Evolutionary conservation across 805 yeast species (phyloP).

Genomic region (Yamadazyma philogaea): DNA sequence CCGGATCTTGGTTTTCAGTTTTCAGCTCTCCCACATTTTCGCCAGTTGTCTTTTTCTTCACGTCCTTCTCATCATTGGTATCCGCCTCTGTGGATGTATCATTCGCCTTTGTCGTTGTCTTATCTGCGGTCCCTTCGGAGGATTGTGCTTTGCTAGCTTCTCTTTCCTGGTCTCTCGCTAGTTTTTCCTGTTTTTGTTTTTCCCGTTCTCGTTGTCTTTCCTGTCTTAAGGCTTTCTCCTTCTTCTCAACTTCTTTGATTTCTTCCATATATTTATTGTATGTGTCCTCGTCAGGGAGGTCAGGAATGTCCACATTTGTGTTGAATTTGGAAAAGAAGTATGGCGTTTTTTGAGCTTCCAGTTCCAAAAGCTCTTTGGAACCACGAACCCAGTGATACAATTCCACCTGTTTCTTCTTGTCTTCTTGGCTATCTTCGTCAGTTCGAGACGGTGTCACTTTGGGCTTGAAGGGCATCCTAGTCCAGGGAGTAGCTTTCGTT

Average conservation of each 20-base stretch:
- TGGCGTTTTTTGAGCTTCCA: conserved; percentile 30
- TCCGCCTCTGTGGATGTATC: background rate
- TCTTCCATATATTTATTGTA: conserved; percentile 52
- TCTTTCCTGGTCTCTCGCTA: conserved; percentile 12
- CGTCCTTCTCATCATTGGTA: background rate
- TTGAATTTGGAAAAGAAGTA: conserved; percentile 76
- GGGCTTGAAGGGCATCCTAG: conserved; percentile 55
- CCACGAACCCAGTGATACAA: conserved; percentile 90
- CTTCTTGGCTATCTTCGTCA: background rate
- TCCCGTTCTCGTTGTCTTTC: conserved; percentile 16
- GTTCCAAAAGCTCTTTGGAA: conserved; percentile 42
- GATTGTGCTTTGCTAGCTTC: conserved; percentile 8
- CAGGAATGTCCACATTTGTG: conserved; percentile 65
- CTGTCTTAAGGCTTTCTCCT: conserved; percentile 16
- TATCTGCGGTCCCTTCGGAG: conserved; percentile 6
- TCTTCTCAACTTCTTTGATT: conserved; percentile 26
- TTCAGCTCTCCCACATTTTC: conserved; percentile 7
- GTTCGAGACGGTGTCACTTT: conserved; percentile 26
- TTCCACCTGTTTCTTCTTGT: conserved; percentile 8
- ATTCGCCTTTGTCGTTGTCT: conserved; percentile 2
- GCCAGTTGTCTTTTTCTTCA: conserved; percentile 23
- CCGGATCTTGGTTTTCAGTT: conserved; percentile 7
- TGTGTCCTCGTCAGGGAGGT: conserved; percentile 56
- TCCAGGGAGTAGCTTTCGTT: conserved; percentile 81
- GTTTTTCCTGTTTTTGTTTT: conserved; percentile 8